A percentile compares a stretch with the other conserved stretches of the same genome.
These are phyloP conservation scores for Globisporangium heterothallicum DNA, from an alignment of 352 stramenopile species.

Conservation along the genomic window DNA sequence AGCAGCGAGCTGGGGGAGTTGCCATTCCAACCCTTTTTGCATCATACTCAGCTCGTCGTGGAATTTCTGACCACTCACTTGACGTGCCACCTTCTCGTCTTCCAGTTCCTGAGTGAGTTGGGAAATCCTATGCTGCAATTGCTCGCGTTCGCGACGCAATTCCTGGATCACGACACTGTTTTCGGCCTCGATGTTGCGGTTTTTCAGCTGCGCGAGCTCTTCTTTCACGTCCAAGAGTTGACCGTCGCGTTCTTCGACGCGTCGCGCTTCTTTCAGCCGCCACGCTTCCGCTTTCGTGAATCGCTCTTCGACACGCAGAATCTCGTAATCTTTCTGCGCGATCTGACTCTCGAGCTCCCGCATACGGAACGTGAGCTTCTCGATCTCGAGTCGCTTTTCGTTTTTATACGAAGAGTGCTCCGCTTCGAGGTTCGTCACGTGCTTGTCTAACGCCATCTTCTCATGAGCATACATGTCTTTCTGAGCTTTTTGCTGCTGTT, in stretches of 20 bases:
- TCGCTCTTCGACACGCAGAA: constrained; percentile 30
- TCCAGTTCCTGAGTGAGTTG: constrained; percentile 26
- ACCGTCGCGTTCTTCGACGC: constrained; percentile 43
- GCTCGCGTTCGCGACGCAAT: constrained; percentile 27
- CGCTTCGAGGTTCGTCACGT: constrained; percentile 24
- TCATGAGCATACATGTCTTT: constrained; percentile 22
- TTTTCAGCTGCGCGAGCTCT: constrained; percentile 34
- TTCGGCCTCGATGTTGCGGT: constrained; percentile 38
- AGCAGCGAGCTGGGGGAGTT: constrained; percentile 47
- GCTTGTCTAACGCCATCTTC: constrained; percentile 32
- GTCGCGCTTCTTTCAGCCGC: constrained; percentile 38
- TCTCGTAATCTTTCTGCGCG: constrained; percentile 51
- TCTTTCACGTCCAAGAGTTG: constrained; percentile 45
- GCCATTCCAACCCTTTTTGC: constrained; percentile 37
- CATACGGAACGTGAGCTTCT: constrained; percentile 37
- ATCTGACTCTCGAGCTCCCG: constrained; percentile 44
- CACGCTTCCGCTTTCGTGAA: constrained; percentile 45
- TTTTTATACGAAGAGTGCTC: constrained; percentile 25
- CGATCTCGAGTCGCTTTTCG: constrained; percentile 28
- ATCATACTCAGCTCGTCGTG: constrained; percentile 30
- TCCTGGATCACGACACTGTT: constrained; percentile 39
- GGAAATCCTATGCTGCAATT: constrained; percentile 15
- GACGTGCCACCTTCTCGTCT: constrained; percentile 26
- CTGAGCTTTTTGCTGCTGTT: constrained; percentile 39
- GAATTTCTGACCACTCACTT: constrained; percentile 26